Conservation (phyloP, 83 land plant species). For the Picea mariana region DNA sequence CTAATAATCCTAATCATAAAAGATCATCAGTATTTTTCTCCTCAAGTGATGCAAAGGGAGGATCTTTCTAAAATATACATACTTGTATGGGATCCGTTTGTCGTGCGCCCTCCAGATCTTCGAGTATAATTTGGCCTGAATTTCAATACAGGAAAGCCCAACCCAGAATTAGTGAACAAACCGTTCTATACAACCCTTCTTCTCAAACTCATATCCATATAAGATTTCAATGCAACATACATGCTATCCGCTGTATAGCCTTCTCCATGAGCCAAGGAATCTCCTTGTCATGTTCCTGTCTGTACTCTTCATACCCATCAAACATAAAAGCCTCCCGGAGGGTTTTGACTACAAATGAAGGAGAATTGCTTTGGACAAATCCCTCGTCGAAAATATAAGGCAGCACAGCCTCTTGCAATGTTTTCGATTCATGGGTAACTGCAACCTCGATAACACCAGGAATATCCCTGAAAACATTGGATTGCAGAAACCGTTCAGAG, state of each 20-base stretch:
- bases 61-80: no score
- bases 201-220: no score
- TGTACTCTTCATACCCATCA: neutral
- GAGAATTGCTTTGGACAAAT: neutral
- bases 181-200: no score
- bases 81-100: no score
- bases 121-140: no score
- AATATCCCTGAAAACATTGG: neutral
- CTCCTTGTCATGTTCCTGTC: neutral
- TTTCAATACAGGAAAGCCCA: no score
- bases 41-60: no score
- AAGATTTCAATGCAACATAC: neutral
- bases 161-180: no score
- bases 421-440: neutral
- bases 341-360: neutral
- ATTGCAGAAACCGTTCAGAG: neutral
- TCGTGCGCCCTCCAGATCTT: no score
- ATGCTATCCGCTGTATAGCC: neutral
- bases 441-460: neutral
- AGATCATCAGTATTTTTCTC: no score
- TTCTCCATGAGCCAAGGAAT: neutral
- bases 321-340: neutral
- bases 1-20: no score
- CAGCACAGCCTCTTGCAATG: neutral
- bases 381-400: neutral